Evolutionary conservation across 1,139 yeast genomes (phyloP), one percentile per base, ranked within the genome.

Genomic region (Yamadazyma dushanensis): DNA sequence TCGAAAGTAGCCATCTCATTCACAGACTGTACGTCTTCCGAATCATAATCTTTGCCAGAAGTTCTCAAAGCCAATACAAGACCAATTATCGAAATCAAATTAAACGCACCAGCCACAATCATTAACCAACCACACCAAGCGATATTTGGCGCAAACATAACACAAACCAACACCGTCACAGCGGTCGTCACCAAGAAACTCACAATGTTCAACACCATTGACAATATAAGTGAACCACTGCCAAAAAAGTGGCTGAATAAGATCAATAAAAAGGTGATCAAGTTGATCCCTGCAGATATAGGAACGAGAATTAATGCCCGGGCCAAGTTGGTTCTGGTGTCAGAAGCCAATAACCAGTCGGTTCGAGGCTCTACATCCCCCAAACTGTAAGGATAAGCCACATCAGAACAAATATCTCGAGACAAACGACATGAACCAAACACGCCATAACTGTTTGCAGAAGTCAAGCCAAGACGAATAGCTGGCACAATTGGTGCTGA

Each of bases 231-330:
- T 6, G 48, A 32, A 3, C 56, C 49, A 31, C 45, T 44, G 5
- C 45, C 37, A 16, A 50, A 43, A 34, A 54, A 59, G 36, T 56
- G 63, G 26, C 51, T 43, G 4, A 74, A 56, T 19, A 69, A 31
- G 4, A 69, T 34, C 42, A 80, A 57, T 8, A 84, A 47, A 33
- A 59, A 46, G n/a, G 52, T 39, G 19, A 62, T 37, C 35, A 82
- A 67, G n/a, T 86, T 79, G 54, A 87, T 66, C 0, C 90, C 95
- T 11, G 87, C 78, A 3, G 95, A 87, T 22, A 90, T 78, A 1
- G 95, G 95, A 46, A 85, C 89, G 14, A 87, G 78, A 30, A 90
- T 77, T 37, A 92, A 70, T 31, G 87, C 69, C 45, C 80, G 78
- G 3, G 94, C 82, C 36, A 90, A 73, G 2, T 79, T 70, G 43